phyloP scores from a whole-genome alignment of 2,329 filamentous ascomycete genomes.

The Talaromyces albobiverticillius region DNA sequence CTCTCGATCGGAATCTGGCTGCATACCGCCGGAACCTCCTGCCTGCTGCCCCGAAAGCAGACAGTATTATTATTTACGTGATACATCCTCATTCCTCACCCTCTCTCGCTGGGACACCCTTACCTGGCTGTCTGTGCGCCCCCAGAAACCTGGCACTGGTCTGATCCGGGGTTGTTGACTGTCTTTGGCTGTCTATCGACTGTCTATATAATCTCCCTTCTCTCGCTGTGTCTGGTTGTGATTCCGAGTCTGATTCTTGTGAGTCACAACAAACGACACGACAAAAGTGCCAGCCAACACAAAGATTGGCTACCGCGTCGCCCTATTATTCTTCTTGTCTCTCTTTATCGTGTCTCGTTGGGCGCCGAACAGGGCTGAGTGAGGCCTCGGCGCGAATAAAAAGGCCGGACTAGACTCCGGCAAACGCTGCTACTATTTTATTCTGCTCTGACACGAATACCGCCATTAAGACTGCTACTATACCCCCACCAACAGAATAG shows the following conservation, averaged over 20 bases:
- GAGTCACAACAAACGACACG: too few species aligned
- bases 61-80: neutral
- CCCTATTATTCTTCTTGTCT: neutral
- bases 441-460: neutral
- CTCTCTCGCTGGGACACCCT: neutral
- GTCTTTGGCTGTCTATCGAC: neutral
- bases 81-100: neutral
- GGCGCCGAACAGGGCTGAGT: conserved; percentile 5
- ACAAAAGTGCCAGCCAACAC: neutral
- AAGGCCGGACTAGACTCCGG: conserved; percentile 9
- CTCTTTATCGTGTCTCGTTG: neutral
- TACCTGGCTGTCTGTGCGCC: neutral
- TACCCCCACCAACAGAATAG: neutral
- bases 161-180: neutral
- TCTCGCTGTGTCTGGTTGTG: too few species aligned
- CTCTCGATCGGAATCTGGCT: conserved; percentile 4
- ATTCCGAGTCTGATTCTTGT: too few species aligned
- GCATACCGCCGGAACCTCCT: neutral
- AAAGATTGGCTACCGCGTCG: neutral
- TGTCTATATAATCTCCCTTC: neutral
- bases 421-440: conserved; percentile 4
- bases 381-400: too few species aligned
- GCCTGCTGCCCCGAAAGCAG: conserved; percentile 3
- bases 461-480: too few species aligned
- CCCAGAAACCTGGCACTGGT: neutral